A percentile compares a stretch with the other conserved stretches of the same genome.
Evolutionary conservation across 2,329 filamentous ascomycete genomes (phyloP).

Genomic region (Aspergillus phoenicis): DNA sequence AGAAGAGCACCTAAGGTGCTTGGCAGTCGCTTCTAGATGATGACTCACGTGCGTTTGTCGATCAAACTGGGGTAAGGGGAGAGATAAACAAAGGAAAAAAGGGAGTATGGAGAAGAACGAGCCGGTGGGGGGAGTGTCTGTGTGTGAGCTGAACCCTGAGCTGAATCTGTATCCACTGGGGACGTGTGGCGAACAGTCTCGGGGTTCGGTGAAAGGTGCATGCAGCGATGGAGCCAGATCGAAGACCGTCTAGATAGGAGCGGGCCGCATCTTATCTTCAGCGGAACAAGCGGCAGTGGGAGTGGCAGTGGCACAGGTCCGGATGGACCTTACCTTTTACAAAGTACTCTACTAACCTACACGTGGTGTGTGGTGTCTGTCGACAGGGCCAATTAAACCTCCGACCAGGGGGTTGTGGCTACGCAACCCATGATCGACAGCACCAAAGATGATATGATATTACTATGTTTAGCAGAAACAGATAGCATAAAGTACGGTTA

Average conservation of each 20-base stretch:
- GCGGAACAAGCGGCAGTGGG: too few species aligned
- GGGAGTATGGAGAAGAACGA: neutral
- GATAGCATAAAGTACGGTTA: neutral
- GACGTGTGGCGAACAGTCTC: neutral
- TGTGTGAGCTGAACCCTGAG: neutral
- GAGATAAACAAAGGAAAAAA: neutral
- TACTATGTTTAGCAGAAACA: neutral
- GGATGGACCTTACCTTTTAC: too few species aligned
- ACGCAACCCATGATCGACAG: neutral
- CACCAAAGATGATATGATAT: neutral
- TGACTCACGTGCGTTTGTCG: neutral
- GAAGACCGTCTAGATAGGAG: neutral
- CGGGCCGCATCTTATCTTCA: neutral
- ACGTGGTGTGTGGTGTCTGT: neutral
- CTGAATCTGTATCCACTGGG: neutral
- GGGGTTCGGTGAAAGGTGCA: neutral
- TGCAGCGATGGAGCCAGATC: neutral
- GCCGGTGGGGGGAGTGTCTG: neutral
- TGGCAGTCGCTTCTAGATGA: neutral
- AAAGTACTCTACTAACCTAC: neutral
- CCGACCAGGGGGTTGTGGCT: neutral
- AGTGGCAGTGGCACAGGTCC: too few species aligned
- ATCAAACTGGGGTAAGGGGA: neutral
- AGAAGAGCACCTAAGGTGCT: slow-evolving; percentile 42
- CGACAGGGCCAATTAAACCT: neutral